Evolutionary conservation across 768 basidiomycete genomes (phyloP), one percentile per base, ranked within the genome.

Genomic region (Trametes meyenii): DNA sequence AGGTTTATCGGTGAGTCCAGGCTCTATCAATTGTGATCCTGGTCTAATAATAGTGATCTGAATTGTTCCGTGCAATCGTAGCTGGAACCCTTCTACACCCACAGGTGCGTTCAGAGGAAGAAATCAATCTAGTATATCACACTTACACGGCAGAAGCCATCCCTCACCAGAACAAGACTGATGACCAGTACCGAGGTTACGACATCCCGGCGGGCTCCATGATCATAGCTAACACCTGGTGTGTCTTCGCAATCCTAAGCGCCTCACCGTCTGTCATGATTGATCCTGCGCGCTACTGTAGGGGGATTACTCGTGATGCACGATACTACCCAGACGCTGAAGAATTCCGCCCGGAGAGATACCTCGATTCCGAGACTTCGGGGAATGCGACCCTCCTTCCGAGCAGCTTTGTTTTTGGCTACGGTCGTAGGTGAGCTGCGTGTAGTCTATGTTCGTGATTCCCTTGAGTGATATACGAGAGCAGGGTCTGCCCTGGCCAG

Each of bases 341-440:
- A 11, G 66, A 57, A 39, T 85, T 85, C 70, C 69, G 67, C 21
- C 85, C 84, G 3, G 80, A 84, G 44, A 77, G 84, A 38, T 21
- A 24, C 46, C 48, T 53, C 24, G n/a, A 3, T n/a, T n/a, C n/a
- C n/a, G n/a, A n/a, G n/a, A n/a, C n/a, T n/a, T n/a, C n/a, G n/a
- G n/a, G n/a, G n/a, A n/a, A n/a, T n/a, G n/a, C n/a, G n/a, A n/a
- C n/a, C n/a, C n/a, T n/a, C n/a, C n/a, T n/a, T n/a, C n/a, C n/a
- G n/a, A n/a, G n/a, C n/a, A n/a, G n/a, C n/a, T n/a, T n/a, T n/a
- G n/a, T n/a, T n/a, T n/a, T n/a, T n/a, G n/a, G n/a, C n/a, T n/a
- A n/a, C n/a, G n/a, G n/a, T n/a, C n/a, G n/a, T n/a, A n/a, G n/a
- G n/a, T n/a, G n/a, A n/a, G n/a, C n/a, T n/a, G n/a, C n/a, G n/a